Evolutionary conservation across 345 rosid genomes (phyloP), one percentile per base, ranked within the genome.

Genomic region (Gossypium herbaceum): DNA sequence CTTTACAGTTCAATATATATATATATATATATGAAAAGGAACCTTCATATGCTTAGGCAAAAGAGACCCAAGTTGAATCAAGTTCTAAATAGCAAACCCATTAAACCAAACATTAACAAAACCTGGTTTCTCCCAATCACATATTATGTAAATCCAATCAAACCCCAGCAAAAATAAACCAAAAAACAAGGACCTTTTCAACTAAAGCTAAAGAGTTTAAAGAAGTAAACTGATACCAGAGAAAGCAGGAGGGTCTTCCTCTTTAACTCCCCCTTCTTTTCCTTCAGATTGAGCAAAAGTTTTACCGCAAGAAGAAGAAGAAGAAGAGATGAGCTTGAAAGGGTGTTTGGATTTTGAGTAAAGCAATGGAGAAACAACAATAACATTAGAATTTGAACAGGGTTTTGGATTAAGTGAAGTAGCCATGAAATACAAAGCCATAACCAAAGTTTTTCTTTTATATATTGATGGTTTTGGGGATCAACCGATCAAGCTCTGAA

Each of bases 241-340:
- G 76, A 79, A 72, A 29, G 79, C 73, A 41, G 84, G 81, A 69
- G 84, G 79, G 39, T 81, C 84, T 75, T 81, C 85, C 17, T 84
- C 84, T 34, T 87, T 81, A 73, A 79, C 69, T 54, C 88, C 84
- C 59, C 76, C 66, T 71, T 84, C 83, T 64, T 79, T 71, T 19
- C 77, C 76, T 22, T 84, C 83, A 10, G 92, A 74, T 47, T 75
- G 88, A 74, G 87, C 90, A 57, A 79, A 82, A 60, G 83, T 34
- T 73, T 72, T 69, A 7, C 66, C 65, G 72, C 75, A 79, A 68
- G 62, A 64, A 73, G 82, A 20, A 22, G 82, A 20, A 20, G 81
- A 68, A 73, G 82, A 20, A 13, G 79, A 50, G 63, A 10, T 60
- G 75, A 64, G 76, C 68, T 77, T 78, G 72, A 59, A 69, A 20